These are phyloP conservation scores for Prunus yedoensis DNA, from an alignment of 331 rosid species.

Conservation along the genomic window DNA sequence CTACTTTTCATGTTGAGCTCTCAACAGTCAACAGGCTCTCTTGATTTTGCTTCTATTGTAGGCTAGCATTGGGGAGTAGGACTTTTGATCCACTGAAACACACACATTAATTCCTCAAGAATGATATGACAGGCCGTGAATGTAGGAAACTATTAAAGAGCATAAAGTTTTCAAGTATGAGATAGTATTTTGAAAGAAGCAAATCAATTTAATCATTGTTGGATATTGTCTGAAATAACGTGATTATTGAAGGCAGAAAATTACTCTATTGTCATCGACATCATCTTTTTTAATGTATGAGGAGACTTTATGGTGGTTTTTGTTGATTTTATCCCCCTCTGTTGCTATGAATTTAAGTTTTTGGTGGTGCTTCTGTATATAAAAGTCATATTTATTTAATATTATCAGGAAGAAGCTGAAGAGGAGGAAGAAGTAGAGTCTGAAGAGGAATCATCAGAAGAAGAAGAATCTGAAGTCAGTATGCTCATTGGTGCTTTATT, in stretches of 20 bases:
- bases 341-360: neutral
- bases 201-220: neutral
- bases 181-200: neutral
- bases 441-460: conserved; percentile 38
- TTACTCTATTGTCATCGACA: neutral
- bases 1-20: neutral
- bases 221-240: neutral
- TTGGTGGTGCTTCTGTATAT: neutral
- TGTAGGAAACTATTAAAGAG: neutral
- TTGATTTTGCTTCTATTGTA: neutral
- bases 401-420: conserved; percentile 41
- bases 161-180: neutral
- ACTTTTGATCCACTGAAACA: neutral
- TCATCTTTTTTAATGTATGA: neutral
- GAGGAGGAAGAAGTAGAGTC: conserved; percentile 45
- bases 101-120: neutral
- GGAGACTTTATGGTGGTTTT: neutral
- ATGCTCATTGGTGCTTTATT: conserved; percentile 2
- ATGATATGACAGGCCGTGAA: neutral
- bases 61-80: neutral
- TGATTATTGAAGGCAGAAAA: neutral
- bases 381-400: neutral
- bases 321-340: neutral
- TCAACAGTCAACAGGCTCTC: neutral
- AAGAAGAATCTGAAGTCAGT: conserved; percentile 48